Evolutionary conservation across 768 basidiomycete genomes (phyloP).

Genomic region (Russula earlei): DNA sequence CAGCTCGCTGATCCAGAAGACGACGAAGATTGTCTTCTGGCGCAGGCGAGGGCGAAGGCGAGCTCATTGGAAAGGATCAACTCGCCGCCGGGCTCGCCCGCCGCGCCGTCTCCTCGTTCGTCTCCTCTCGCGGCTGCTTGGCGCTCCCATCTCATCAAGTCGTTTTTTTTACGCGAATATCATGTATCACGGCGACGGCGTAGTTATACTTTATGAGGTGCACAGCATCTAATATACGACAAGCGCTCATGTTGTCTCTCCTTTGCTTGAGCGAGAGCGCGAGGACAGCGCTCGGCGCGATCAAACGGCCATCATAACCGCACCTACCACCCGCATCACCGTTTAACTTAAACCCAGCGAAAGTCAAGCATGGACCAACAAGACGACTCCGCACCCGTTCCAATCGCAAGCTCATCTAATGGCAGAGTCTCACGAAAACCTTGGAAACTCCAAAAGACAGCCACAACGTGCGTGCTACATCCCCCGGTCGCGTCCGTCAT

Average conservation of each 20-base stretch:
- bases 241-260: too few relatives aligned
- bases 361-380: background rate
- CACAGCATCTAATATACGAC: too few relatives aligned
- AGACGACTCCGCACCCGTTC: constrained; percentile 19
- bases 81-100: constrained; percentile 5
- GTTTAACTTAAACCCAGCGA: background rate
- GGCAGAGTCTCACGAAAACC: constrained; percentile 63
- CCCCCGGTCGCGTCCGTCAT: background rate
- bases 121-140: too few relatives aligned
- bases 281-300: too few relatives aligned
- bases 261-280: too few relatives aligned
- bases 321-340: too few relatives aligned
- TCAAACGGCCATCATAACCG: too few relatives aligned
- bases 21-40: constrained; percentile 40
- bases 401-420: constrained; percentile 47
- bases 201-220: too few relatives aligned
- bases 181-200: too few relatives aligned
- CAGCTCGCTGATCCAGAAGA: constrained; percentile 46
- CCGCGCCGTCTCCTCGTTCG: too few relatives aligned
- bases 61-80: constrained; percentile 25
- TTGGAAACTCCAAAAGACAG: constrained; percentile 48
- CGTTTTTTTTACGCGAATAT: too few relatives aligned
- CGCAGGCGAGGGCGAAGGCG: constrained; percentile 30
- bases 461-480: constrained; percentile 37
- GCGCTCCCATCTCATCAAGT: too few relatives aligned